phyloP scores from a whole-genome alignment of 208 protist genomes.

The Blastocrithidia nonstop region DNA sequence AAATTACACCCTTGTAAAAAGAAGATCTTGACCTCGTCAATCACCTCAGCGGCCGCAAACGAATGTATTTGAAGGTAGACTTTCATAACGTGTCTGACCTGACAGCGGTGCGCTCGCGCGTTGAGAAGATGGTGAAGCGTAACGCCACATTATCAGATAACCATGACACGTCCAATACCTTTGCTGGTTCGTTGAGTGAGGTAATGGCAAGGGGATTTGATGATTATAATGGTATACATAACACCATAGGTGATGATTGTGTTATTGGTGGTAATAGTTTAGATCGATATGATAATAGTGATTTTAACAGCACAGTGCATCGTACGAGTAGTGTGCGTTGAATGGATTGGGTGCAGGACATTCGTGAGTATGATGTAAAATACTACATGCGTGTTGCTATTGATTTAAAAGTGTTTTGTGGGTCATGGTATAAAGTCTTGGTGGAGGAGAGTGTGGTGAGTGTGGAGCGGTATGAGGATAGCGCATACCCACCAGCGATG shows the following conservation, averaged over 20 bases:
- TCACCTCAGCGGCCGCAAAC: slow-evolving; percentile 91
- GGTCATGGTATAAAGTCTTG: slow-evolving; percentile 93
- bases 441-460: slow-evolving; percentile 51
- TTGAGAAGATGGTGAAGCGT: slow-evolving; percentile 76
- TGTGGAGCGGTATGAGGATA: slow-evolving; percentile 69
- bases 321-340: slow-evolving; percentile 20
- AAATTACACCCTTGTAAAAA: slow-evolving; percentile 79
- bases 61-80: slow-evolving; percentile 87
- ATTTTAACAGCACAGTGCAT: slow-evolving; percentile 4
- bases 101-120: slow-evolving; percentile 60
- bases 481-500: slow-evolving; percentile 81
- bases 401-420: slow-evolving; percentile 90
- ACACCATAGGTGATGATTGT: neutral
- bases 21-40: slow-evolving; percentile 95
- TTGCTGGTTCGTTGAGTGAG: slow-evolving; percentile 14
- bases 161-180: slow-evolving; percentile 20
- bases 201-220: neutral
- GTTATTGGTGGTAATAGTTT: no score
- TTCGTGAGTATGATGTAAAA: slow-evolving; percentile 99
- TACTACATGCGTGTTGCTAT: slow-evolving; percentile 97
- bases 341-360: slow-evolving; percentile 91
- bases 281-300: no score
- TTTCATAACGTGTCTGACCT: slow-evolving; percentile 93
- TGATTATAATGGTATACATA: neutral
- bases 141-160: slow-evolving; percentile 42